Evolutionary conservation across 2,329 filamentous ascomycete genomes (phyloP).

Genomic region (Fusarium torulosum): DNA sequence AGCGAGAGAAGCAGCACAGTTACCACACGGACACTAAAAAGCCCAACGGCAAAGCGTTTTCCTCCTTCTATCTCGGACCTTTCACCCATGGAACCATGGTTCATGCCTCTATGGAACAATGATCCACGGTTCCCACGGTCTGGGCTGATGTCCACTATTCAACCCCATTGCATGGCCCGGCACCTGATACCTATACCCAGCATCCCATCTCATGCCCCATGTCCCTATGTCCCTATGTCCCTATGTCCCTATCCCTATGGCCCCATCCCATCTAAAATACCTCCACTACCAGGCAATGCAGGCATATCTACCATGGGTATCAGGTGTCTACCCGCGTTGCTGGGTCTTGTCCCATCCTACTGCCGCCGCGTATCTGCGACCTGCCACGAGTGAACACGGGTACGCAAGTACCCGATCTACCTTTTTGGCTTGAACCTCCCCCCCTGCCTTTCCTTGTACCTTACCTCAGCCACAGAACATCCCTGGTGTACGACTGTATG

Average conservation of each 20-base stretch:
- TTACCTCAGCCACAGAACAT: not conserved
- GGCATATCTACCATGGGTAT: not conserved
- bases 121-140: not conserved
- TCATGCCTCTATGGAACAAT: not conserved
- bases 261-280: too few relatives aligned
- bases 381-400: slow-evolving; percentile 14
- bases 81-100: not conserved
- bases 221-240: too few relatives aligned
- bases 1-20: slow-evolving; percentile 2
- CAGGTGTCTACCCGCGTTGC: slow-evolving; percentile 21
- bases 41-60: slow-evolving; percentile 21
- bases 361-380: slow-evolving; percentile 31
- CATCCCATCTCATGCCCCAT: not conserved
- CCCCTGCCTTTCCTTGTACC: slow-evolving; percentile 7
- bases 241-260: too few relatives aligned
- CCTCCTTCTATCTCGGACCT: slow-evolving; percentile 2
- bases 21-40: not conserved
- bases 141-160: too few relatives aligned
- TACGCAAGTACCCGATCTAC: slow-evolving; percentile 31
- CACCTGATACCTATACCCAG: not conserved
- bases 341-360: slow-evolving; percentile 9
- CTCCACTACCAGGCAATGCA: not conserved
- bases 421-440: slow-evolving; percentile 2
- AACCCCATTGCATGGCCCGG: not conserved
- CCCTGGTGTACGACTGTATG: slow-evolving; percentile 13